Evolutionary conservation across 768 basidiomycete genomes (phyloP).

Genomic region (Cyclocybe aegerita): DNA sequence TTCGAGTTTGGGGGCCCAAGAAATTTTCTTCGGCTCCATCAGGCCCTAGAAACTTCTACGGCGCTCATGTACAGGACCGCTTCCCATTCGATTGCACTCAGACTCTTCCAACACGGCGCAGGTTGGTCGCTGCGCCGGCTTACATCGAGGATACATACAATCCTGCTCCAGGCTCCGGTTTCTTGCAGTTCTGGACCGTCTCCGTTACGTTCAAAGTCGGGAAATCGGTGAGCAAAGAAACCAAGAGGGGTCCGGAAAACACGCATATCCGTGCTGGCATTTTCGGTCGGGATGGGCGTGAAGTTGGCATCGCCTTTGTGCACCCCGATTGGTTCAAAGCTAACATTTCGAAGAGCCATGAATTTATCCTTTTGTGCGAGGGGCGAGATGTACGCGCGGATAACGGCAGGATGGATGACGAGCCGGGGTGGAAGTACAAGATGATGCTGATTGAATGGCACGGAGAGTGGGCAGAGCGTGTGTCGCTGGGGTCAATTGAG

Average conservation of each 20-base stretch:
- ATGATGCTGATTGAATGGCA: slow-evolving; percentile 13
- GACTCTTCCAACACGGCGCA: slow-evolving; percentile 3
- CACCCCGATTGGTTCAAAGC: slow-evolving; percentile 5
- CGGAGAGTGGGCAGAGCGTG: slow-evolving; percentile 12
- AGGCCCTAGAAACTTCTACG: slow-evolving; percentile 1
- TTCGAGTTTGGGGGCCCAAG: slow-evolving; percentile 2
- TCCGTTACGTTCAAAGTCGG: not conserved
- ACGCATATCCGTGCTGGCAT: too few species aligned
- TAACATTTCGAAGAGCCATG: slow-evolving; percentile 4
- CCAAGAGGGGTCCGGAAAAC: too few species aligned
- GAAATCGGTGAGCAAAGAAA: too few species aligned
- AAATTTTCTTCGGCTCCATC: not conserved
- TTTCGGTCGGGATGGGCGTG: not conserved
- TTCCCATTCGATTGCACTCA: slow-evolving; percentile 8
- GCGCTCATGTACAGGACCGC: not conserved
- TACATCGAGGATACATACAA: slow-evolving; percentile 5
- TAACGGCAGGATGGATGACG: slow-evolving; percentile 1
- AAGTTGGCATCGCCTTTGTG: slow-evolving; percentile 3
- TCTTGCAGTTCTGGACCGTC: slow-evolving; percentile 13
- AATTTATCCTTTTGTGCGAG: slow-evolving; percentile 13
- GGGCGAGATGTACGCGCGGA: slow-evolving; percentile 7
- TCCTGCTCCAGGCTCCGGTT: slow-evolving; percentile 9
- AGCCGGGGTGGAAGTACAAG: slow-evolving; percentile 9
- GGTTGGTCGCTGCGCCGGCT: not conserved
- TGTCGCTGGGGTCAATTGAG: slow-evolving; percentile 7